phyloP scores from a whole-genome alignment of 164 flowering plant genomes.

The Amborella trichopoda region DNA sequence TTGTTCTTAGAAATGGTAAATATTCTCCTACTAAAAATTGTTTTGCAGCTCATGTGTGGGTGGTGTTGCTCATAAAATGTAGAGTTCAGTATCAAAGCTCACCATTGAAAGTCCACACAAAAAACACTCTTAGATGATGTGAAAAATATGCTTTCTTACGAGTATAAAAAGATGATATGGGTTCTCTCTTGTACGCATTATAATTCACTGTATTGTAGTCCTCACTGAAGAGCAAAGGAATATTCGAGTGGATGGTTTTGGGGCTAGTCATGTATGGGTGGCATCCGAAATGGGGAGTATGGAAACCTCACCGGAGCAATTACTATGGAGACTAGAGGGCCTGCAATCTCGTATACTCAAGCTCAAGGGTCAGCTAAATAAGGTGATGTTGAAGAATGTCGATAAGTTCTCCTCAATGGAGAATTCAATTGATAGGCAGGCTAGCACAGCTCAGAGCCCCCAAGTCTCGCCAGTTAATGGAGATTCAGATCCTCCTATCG shows the following conservation, averaged over 20 bases:
- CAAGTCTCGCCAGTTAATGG: slow-evolving; percentile 53
- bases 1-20: too few relatives aligned
- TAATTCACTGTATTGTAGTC: too few relatives aligned
- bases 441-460: slow-evolving; percentile 55
- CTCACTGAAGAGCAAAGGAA: slow-evolving; percentile 22
- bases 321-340: slow-evolving; percentile 56
- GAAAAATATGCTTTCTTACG: too few relatives aligned
- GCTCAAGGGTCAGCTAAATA: slow-evolving; percentile 41
- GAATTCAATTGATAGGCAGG: slow-evolving; percentile 43
- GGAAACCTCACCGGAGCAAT: slow-evolving; percentile 32
- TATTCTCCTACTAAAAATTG: too few relatives aligned
- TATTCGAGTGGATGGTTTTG: slow-evolving; percentile 25
- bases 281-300: slow-evolving; percentile 26
- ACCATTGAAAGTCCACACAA: too few relatives aligned
- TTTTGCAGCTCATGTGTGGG: too few relatives aligned
- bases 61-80: too few relatives aligned
- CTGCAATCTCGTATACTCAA: slow-evolving; percentile 41
- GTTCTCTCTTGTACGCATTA: too few relatives aligned
- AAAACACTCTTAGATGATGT: too few relatives aligned
- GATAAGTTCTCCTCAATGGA: slow-evolving; percentile 62
- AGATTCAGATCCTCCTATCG: slow-evolving; percentile 25
- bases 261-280: slow-evolving; percentile 17
- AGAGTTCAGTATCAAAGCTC: too few relatives aligned
- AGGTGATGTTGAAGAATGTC: slow-evolving; percentile 32
- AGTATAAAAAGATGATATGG: too few relatives aligned